Conservation (phyloP, 306 rosid genomes). For the Quercus aquifolioides region DNA sequence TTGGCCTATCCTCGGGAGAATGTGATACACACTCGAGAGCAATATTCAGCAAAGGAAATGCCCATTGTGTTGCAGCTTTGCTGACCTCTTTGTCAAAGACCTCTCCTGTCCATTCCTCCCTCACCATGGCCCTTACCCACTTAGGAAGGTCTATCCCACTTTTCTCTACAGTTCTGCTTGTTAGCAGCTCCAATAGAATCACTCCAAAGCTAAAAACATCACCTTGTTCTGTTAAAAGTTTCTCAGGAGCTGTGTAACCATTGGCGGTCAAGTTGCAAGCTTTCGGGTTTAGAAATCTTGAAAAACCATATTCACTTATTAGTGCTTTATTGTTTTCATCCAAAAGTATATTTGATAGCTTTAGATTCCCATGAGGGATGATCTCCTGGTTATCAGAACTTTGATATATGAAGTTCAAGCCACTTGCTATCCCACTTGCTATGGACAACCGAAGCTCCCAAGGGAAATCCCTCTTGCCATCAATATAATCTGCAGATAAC, state of each 20-base stretch:
- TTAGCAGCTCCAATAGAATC: conserved; percentile 54
- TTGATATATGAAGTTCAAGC: conserved; percentile 49
- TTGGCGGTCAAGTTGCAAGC: conserved; percentile 29
- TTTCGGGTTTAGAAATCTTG: conserved; percentile 49
- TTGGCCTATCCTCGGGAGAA: conserved; percentile 52
- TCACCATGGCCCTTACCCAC: conserved; percentile 75
- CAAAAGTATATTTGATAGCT: conserved; percentile 72
- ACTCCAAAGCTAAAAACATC: conserved; percentile 76
- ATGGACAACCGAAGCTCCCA: conserved; percentile 56
- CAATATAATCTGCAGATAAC: conserved; percentile 43
- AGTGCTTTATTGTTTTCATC: conserved; percentile 48
- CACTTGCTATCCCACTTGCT: conserved; percentile 67
- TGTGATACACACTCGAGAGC: conserved; percentile 55
- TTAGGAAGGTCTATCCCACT: conserved; percentile 61
- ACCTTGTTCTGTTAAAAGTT: conserved; percentile 44
- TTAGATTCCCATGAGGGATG: conserved; percentile 73
- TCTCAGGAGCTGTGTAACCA: conserved; percentile 69
- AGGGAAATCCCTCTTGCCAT: conserved; percentile 53
- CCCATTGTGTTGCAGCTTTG: conserved; percentile 42
- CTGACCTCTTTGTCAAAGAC: conserved; percentile 65
- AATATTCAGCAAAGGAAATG: conserved; percentile 38
- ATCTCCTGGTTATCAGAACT: conserved; percentile 30
- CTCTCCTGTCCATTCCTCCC: conserved; percentile 86
- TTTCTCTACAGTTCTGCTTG: conserved; percentile 57
- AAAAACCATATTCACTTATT: conserved; percentile 67